Percentiles rank a stretch among this genome's conserved stretches.
Evolutionary conservation across 1,284 basidiomycete species (phyloP).

Genomic region (Psilocybe mexicana): DNA sequence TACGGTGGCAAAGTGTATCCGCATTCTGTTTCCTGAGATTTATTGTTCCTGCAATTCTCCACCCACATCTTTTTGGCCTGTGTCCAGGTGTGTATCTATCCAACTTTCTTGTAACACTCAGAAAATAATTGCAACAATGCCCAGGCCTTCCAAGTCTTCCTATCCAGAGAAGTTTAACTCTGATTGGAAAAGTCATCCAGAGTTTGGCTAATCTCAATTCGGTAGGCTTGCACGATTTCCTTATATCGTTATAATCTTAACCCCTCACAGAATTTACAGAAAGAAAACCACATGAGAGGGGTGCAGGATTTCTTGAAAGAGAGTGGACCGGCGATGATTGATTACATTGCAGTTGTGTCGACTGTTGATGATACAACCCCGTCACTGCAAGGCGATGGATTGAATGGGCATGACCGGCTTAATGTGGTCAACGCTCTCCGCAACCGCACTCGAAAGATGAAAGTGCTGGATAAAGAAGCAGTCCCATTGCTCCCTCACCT

Average conservation of each 20-base stretch:
- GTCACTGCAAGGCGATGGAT: slow-evolving; percentile 27
- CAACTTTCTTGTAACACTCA: neutral
- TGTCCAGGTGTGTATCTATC: slow-evolving; percentile 54
- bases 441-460: slow-evolving; percentile 52
- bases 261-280: slow-evolving; percentile 56
- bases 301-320: slow-evolving; percentile 65
- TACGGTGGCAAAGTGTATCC: slow-evolving; percentile 79
- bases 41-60: slow-evolving; percentile 77
- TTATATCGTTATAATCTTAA: neutral
- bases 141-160: slow-evolving; percentile 65
- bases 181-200: slow-evolving; percentile 80
- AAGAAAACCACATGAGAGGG: slow-evolving; percentile 73
- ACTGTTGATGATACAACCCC: slow-evolving; percentile 38
- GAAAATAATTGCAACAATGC: slow-evolving; percentile 5
- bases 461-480: slow-evolving; percentile 63
- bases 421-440: slow-evolving; percentile 56
- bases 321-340: slow-evolving; percentile 66
- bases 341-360: slow-evolving; percentile 73
- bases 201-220: slow-evolving; percentile 77
- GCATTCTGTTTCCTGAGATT: slow-evolving; percentile 86
- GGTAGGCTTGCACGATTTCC: slow-evolving; percentile 40
- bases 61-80: slow-evolving; percentile 77
- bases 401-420: slow-evolving; percentile 51
- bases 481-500: slow-evolving; percentile 69
- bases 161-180: slow-evolving; percentile 72